Conservation (phyloP, 208 protist genomes). For the Leishmania guyanensis region DNA sequence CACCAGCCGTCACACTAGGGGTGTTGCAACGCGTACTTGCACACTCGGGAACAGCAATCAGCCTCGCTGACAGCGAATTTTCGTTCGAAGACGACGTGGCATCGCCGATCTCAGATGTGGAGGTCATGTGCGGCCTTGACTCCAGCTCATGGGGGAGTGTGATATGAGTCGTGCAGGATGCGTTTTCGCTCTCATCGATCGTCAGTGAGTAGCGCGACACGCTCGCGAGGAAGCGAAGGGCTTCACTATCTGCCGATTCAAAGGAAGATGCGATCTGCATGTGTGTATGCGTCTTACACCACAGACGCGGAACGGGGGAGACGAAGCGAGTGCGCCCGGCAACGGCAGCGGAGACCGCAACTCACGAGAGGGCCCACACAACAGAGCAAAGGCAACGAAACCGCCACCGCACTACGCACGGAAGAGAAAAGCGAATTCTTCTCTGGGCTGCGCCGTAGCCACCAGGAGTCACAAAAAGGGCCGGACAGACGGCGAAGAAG, state of each 20-base stretch:
- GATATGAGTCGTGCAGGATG: constrained; percentile 10
- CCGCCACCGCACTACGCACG: not conserved
- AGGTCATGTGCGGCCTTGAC: not conserved
- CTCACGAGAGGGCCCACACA: not conserved
- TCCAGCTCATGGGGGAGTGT: constrained; percentile 19
- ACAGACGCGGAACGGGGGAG: not conserved
- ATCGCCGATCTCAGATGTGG: constrained; percentile 5
- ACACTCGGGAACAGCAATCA: constrained; percentile 20
- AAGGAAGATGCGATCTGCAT: not conserved
- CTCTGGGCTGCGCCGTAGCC: not conserved
- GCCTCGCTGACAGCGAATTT: constrained; percentile 3
- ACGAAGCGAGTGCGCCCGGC: not conserved
- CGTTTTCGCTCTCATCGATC: not conserved
- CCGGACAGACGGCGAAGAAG: not conserved
- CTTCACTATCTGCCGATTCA: not conserved
- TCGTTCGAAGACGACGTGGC: constrained; percentile 8
- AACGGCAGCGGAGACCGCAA: not conserved
- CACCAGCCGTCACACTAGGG: not conserved
- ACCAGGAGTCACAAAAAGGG: not conserved
- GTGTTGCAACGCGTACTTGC: constrained; percentile 19
- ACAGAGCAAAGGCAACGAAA: not conserved
- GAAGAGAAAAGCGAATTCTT: not conserved
- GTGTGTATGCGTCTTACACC: not conserved
- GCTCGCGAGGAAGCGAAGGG: not conserved
- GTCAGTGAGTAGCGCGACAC: not conserved